phyloP scores from a whole-genome alignment of 768 basidiomycete genomes.

The Trametes gibbosa region DNA sequence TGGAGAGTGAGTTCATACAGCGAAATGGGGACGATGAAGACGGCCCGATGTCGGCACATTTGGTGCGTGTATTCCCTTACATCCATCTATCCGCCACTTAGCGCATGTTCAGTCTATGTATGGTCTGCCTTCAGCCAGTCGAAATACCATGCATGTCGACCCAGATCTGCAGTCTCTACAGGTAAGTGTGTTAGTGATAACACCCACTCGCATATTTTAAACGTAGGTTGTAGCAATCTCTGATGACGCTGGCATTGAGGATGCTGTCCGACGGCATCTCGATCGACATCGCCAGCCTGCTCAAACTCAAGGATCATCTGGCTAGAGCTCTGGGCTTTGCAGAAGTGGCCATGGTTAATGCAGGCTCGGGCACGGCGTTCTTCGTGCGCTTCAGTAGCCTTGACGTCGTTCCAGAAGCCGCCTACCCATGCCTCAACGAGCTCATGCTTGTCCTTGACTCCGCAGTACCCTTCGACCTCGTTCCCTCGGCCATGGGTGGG shows the following conservation, averaged over 20 bases:
- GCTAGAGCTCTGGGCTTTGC: conserved; percentile 55
- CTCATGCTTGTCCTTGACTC: conserved; percentile 61
- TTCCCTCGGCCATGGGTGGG: conserved; percentile 45
- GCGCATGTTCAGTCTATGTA: conserved; percentile 40
- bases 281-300: conserved; percentile 48
- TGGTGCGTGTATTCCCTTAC: conserved; percentile 32
- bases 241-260: conserved; percentile 56
- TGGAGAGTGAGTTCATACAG: conserved; percentile 51
- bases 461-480: conserved; percentile 44
- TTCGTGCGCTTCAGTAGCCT: conserved; percentile 54
- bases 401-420: conserved; percentile 37
- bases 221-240: conserved; percentile 41
- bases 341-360: conserved; percentile 45
- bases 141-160: conserved; percentile 32
- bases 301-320: conserved; percentile 56
- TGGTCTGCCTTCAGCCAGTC: conserved; percentile 35
- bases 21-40: conserved; percentile 38
- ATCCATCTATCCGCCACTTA: neutral
- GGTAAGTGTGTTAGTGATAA: conserved; percentile 28
- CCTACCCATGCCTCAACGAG: conserved; percentile 57
- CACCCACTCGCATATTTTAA: neutral
- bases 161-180: conserved; percentile 47
- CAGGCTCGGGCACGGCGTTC: conserved; percentile 47
- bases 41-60: conserved; percentile 39
- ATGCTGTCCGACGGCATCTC: conserved; percentile 65